phyloP scores from a whole-genome alignment of 306 rosid genomes.

The Dryas octopetala region DNA sequence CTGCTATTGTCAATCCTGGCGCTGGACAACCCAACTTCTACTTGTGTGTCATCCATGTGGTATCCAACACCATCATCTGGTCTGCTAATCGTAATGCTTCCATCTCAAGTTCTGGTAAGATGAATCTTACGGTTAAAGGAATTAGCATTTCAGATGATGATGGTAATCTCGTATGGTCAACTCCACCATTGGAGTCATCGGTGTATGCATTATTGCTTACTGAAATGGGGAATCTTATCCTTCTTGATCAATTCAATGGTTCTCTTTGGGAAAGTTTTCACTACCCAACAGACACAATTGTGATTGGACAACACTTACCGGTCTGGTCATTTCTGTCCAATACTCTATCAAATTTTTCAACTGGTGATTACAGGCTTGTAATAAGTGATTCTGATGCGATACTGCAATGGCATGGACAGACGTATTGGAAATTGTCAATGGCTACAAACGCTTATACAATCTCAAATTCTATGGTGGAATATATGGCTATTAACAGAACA shows the following conservation, averaged over 20 bases:
- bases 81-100: conserved; percentile 67
- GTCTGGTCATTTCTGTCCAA: conserved; percentile 53
- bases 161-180: conserved; percentile 68
- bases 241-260: conserved; percentile 57
- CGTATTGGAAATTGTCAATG: conserved; percentile 78
- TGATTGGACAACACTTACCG: conserved; percentile 61
- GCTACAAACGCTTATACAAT: conserved; percentile 37
- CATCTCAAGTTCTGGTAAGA: conserved; percentile 52
- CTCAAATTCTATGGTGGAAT: conserved; percentile 44
- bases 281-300: conserved; percentile 83
- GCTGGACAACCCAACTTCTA: conserved; percentile 51
- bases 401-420: conserved; percentile 71
- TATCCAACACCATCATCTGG: conserved; percentile 72
- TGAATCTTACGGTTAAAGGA: conserved; percentile 53
- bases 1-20: conserved; percentile 57
- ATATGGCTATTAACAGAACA: conserved; percentile 55
- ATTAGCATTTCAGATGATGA: conserved; percentile 40
- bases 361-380: conserved; percentile 49
- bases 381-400: conserved; percentile 58
- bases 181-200: conserved; percentile 49
- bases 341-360: conserved; percentile 48
- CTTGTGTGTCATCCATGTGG: conserved; percentile 65
- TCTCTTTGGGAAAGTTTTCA: conserved; percentile 93
- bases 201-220: conserved; percentile 51
- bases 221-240: conserved; percentile 73